Evolutionary conservation across 306 rosid genomes (phyloP).

Genomic region (Vigna reflexopilosa): DNA sequence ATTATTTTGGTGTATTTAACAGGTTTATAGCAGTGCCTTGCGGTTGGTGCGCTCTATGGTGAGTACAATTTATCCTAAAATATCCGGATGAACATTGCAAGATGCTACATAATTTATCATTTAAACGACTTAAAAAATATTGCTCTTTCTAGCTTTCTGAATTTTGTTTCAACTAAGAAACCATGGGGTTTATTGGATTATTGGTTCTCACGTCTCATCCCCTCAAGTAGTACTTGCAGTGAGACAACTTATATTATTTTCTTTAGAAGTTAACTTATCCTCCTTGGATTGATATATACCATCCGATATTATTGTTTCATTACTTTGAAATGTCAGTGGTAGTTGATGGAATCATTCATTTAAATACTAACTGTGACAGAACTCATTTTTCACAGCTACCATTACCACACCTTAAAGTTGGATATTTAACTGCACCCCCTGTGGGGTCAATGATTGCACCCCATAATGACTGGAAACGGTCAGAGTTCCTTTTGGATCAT

Average conservation of each 20-base stretch:
- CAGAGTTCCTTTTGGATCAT: constrained; percentile 84
- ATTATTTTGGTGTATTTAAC: constrained; percentile 35
- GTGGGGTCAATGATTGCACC: constrained; percentile 79
- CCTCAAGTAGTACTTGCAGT: constrained; percentile 22
- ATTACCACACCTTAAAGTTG: constrained; percentile 87
- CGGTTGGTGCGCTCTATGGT: constrained; percentile 99
- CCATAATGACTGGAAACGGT: constrained; percentile 93
- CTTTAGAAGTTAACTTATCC: constrained; percentile 29
- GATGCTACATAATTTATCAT: constrained; percentile 26
- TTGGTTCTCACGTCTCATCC: constrained; percentile 30
- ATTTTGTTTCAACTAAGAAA: constrained; percentile 28
- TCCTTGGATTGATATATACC: constrained; percentile 33
- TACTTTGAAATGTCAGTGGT: constrained; percentile 17
- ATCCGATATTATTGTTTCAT: constrained; percentile 15
- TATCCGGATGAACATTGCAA: constrained; percentile 33
- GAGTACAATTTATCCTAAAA: constrained; percentile 49
- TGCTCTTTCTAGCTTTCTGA: constrained; percentile 30
- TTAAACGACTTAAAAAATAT: constrained; percentile 15
- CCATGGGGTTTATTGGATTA: constrained; percentile 6
- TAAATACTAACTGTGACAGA: constrained; percentile 40
- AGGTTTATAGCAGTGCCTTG: constrained; percentile 99
- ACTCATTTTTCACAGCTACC: constrained; percentile 77
- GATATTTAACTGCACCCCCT: constrained; percentile 94
- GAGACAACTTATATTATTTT: constrained; percentile 10
- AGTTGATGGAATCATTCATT: constrained; percentile 40